Evolutionary conservation across 129 eudicot genomes (phyloP).

Genomic region (Solidago caesia): DNA sequence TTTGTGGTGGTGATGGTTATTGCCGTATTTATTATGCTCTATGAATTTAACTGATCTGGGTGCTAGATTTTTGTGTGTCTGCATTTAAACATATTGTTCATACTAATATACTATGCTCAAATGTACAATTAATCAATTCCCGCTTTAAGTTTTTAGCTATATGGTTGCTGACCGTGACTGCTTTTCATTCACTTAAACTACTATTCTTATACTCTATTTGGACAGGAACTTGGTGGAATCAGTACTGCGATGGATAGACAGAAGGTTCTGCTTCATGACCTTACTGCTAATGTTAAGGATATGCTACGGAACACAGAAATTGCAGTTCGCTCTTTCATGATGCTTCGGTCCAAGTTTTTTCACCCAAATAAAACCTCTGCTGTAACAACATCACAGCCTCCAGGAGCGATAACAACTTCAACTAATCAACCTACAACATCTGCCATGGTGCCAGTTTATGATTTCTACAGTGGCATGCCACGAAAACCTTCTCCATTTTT

Average conservation of each 20-base stretch:
- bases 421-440: constrained; percentile 49
- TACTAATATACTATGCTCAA: not conserved
- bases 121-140: not conserved
- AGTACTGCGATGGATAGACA: constrained; percentile 85
- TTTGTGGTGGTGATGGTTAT: no score
- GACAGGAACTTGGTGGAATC: constrained; percentile 91
- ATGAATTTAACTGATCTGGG: not conserved
- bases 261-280: constrained; percentile 64
- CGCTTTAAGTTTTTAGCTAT: not conserved
- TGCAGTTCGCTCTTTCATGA: constrained; percentile 92
- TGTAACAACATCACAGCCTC: constrained; percentile 59
- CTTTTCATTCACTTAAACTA: not conserved
- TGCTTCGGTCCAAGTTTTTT: constrained; percentile 76
- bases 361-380: constrained; percentile 52
- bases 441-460: constrained; percentile 59
- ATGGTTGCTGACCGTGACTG: constrained; percentile 9
- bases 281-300: constrained; percentile 71
- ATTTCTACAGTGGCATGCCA: constrained; percentile 94
- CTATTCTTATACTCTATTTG: constrained; percentile 1
- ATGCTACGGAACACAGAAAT: constrained; percentile 87
- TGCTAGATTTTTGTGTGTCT: not conserved
- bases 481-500: constrained; percentile 86
- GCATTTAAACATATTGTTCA: not conserved
- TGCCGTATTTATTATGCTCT: not conserved
- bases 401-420: constrained; percentile 51